Conservation (phyloP, 1,284 basidiomycete species). For the Heterobasidion annosum region DNA sequence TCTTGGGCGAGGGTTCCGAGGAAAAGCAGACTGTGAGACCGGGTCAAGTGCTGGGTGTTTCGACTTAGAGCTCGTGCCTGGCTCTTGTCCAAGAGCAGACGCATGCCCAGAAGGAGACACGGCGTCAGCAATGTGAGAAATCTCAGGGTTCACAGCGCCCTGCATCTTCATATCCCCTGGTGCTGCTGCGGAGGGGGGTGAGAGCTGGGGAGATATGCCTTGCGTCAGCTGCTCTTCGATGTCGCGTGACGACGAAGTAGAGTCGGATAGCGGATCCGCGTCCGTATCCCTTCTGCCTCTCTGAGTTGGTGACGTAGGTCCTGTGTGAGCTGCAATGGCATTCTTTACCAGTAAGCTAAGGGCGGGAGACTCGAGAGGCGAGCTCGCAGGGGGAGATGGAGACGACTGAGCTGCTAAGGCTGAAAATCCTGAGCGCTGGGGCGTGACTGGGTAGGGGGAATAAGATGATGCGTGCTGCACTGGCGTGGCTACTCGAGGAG, state of each 20-base stretch:
- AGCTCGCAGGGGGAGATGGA: neutral
- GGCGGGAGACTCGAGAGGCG: neutral
- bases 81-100: too few relatives aligned
- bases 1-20: too few relatives aligned
- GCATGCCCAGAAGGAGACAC: too few relatives aligned
- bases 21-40: too few relatives aligned
- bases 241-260: neutral
- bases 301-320: neutral
- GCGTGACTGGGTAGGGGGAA: neutral
- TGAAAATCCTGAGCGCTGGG: neutral
- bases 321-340: neutral
- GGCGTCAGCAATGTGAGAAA: too few relatives aligned
- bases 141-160: too few relatives aligned
- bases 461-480: neutral
- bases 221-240: conserved; percentile 3
- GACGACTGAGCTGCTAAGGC: neutral
- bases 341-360: neutral
- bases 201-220: neutral
- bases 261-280: neutral
- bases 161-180: neutral
- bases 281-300: neutral
- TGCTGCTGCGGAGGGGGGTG: neutral
- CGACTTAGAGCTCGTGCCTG: too few relatives aligned
- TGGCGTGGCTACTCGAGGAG: neutral
- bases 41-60: too few relatives aligned